Evolutionary conservation across 148 eudicot genomes (phyloP), one percentile per base, ranked within the genome.

Genomic region (Pharnaceum exiguum): DNA sequence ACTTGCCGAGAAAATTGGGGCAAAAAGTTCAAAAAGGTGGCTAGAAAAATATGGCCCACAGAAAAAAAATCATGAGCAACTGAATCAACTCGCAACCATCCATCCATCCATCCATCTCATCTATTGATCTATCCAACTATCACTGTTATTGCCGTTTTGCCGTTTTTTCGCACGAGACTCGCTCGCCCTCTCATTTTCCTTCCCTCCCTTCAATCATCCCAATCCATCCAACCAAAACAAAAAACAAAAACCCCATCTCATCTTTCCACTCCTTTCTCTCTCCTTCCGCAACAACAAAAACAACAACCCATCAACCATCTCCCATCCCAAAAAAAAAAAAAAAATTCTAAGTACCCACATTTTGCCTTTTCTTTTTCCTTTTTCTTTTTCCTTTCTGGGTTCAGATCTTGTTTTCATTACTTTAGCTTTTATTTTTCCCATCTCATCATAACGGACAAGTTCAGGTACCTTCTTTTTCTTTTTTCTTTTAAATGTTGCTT

Each of bases 381-480:
- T 33, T 46, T 15, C 15, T 22, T 32, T 31, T 25, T 42, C 18
- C n/a, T 3, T 18, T 12, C 5, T 21, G 16, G 1, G 5, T 32
- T 42, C 3, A 15, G 23, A 5, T 2, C 2, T 4, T 0, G 12
- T 24, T 51, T 30, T 24, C 35, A 6, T 27, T 17, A 33, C 23
- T 8, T 24, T 33, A 2, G 6, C 4, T 25, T 10, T 2, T 4
- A 30, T 5, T n/a, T 10, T 25, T 10, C n/a, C n/a, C 25, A 43
- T 5, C 18, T 31, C n/a, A 12, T 22, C 53, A 64, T 45, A 18
- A 65, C 69, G 53, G 60, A 45, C 37, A 55, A 46, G 2, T 67
- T 51, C 6, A 67, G 71, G 71, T 66, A 66, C 27, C 10, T 17
- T 37, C 4, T 40, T 16, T 19, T 30, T n/a, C 3, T 40, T 18